Evolutionary conservation across 2,329 filamentous ascomycete genomes (phyloP).

Genomic region (Cladosporium sphaerospermum): DNA sequence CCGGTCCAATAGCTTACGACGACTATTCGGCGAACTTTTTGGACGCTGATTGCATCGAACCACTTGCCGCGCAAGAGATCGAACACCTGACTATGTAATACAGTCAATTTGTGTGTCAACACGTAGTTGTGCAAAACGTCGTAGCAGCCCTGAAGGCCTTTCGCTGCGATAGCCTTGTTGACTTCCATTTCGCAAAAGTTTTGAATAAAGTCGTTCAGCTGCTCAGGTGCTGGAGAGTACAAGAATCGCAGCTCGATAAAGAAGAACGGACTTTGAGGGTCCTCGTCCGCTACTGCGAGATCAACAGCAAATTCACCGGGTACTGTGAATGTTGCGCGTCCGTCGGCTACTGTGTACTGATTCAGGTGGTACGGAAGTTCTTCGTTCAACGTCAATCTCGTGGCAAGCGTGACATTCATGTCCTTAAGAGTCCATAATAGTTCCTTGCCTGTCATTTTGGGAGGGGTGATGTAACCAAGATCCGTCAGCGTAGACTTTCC

Average conservation of each 20-base stretch:
- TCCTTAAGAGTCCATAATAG: slow-evolving; percentile 70
- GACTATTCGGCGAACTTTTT: slow-evolving; percentile 72
- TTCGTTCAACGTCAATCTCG: slow-evolving; percentile 80
- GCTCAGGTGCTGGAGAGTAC: slow-evolving; percentile 61
- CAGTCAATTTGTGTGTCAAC: slow-evolving; percentile 82
- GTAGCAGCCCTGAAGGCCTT: slow-evolving; percentile 75
- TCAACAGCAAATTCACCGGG: slow-evolving; percentile 86
- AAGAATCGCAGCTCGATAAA: slow-evolving; percentile 87
- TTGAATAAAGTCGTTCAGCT: slow-evolving; percentile 58
- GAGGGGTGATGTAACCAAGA: slow-evolving; percentile 67
- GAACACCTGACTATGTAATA: slow-evolving; percentile 70
- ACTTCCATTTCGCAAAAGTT: slow-evolving; percentile 62
- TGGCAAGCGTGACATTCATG: slow-evolving; percentile 74
- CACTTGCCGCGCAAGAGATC: slow-evolving; percentile 66
- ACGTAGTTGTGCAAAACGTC: slow-evolving; percentile 80
- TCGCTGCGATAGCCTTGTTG: slow-evolving; percentile 63
- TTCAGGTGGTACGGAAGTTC: slow-evolving; percentile 71
- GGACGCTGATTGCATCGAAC: slow-evolving; percentile 70
- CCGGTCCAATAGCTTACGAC: slow-evolving; percentile 87
- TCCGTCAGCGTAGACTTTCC: slow-evolving; percentile 78
- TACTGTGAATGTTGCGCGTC: slow-evolving; percentile 84
- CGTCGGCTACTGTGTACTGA: slow-evolving; percentile 71
- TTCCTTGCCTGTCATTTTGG: slow-evolving; percentile 64
- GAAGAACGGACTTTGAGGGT: slow-evolving; percentile 77
- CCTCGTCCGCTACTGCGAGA: slow-evolving; percentile 81